These are phyloP conservation scores for Cutaneotrichosporon cutaneum DNA, from an alignment of 1,284 basidiomycete species.

Conservation along the genomic window DNA sequence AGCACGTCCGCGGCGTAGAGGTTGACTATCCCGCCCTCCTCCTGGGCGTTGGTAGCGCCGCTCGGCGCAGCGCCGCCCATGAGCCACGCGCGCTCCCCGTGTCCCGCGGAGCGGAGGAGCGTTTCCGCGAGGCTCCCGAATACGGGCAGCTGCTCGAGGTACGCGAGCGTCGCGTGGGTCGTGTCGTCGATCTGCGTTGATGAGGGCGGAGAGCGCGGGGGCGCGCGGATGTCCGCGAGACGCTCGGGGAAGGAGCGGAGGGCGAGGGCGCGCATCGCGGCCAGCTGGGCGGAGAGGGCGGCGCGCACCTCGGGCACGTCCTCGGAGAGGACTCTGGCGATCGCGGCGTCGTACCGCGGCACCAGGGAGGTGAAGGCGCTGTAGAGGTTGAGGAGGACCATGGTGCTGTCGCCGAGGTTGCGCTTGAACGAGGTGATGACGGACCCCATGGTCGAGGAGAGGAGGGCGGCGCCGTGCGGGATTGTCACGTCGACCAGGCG, in stretches of 20 bases:
- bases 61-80: slow-evolving; percentile 40
- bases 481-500: slow-evolving; percentile 36
- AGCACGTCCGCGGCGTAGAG: slow-evolving; percentile 51
- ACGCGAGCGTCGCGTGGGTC: slow-evolving; percentile 47
- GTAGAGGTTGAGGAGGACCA: slow-evolving; percentile 49
- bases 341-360: slow-evolving; percentile 33
- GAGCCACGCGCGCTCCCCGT: slow-evolving; percentile 53
- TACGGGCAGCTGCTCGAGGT: slow-evolving; percentile 45
- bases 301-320: slow-evolving; percentile 26
- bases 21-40: slow-evolving; percentile 49
- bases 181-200: slow-evolving; percentile 38
- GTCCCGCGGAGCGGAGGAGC: slow-evolving; percentile 38
- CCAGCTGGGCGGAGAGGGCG: slow-evolving; percentile 27
- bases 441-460: slow-evolving; percentile 34
- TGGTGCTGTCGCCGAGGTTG: slow-evolving; percentile 39
- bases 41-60: slow-evolving; percentile 9
- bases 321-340: slow-evolving; percentile 27
- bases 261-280: slow-evolving; percentile 35
- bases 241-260: slow-evolving; percentile 51
- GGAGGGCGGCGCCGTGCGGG: slow-evolving; percentile 22
- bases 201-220: slow-evolving; percentile 9
- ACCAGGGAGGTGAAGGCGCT: slow-evolving; percentile 34
- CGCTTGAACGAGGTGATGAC: slow-evolving; percentile 43
- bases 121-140: slow-evolving; percentile 42
- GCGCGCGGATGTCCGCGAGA: slow-evolving; percentile 47